A percentile compares a stretch with the other conserved stretches of the same genome.
These are phyloP conservation scores for Ormosia semicastrata DNA, from an alignment of 306 rosid species.

Conservation along the genomic window DNA sequence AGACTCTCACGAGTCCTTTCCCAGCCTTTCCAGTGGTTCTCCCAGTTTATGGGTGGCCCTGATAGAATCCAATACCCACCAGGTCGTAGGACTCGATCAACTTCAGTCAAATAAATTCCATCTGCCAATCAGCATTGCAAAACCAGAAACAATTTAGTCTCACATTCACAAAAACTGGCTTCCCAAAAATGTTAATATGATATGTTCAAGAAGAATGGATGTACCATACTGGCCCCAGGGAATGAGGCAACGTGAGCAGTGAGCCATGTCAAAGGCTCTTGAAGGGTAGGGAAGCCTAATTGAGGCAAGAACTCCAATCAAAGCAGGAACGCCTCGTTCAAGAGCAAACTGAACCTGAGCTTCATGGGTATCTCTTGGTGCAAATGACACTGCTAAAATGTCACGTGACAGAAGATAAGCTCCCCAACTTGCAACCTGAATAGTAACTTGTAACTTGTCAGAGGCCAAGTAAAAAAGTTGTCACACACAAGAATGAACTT, in stretches of 20 bases:
- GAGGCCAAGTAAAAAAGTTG: not conserved
- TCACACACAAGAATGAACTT: not conserved
- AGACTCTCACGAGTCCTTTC: conserved; percentile 64
- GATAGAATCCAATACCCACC: conserved; percentile 99
- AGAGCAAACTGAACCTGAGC: conserved; percentile 98
- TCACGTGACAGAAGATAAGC: conserved; percentile 83
- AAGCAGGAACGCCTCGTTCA: conserved; percentile 93
- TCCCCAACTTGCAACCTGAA: conserved; percentile 98
- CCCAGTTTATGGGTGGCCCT: conserved; percentile 96
- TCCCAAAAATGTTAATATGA: not conserved
- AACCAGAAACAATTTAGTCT: not conserved
- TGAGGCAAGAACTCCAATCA: conserved; percentile 90
- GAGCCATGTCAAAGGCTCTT: conserved; percentile 94
- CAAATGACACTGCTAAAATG: conserved; percentile 86
- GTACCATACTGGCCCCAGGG: conserved; percentile 87
- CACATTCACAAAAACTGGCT: not conserved
- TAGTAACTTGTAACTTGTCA: not conserved
- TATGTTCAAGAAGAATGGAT: not conserved
- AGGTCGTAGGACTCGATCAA: conserved; percentile 79
- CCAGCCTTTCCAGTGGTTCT: conserved; percentile 87
- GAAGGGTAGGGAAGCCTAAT: conserved; percentile 95
- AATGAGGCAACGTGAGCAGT: conserved; percentile 97
- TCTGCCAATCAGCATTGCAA: conserved; percentile 47
- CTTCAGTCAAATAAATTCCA: conserved; percentile 75
- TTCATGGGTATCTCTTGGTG: conserved; percentile 96